Base-by-base conservation (phyloP, 176 grass and related monocot species). In the Oryza meyeriana region DNA sequence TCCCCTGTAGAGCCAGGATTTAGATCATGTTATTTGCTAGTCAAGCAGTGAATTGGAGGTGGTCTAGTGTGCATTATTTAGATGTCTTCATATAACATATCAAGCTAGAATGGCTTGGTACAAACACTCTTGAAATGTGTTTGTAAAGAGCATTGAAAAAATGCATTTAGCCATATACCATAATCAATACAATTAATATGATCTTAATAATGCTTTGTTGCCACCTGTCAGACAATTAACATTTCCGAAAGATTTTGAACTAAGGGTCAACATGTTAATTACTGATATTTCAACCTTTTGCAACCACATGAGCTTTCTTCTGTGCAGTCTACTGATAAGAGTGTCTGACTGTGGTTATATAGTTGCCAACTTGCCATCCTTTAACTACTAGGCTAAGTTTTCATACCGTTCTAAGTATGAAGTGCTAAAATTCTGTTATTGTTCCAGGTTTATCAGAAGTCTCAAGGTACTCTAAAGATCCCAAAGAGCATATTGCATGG, bases 371-470 rank as follows among this genome's bases (percentile, higher is more conserved):
- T 79, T 59, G 22, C 0, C 16, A 62, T 72, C 16, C 18, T 86
- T 76, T 18, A 29, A 31, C 45, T 48, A 20, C 14, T 80, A 40
- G 18, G 55, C 62, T 3, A 71, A 52, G 4, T 77, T 74, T 41
- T 44, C 27, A 11, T n/a, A n/a, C 62, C 12, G 12, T 80, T 80
- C 61, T 17, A 77, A 16, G 72, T 26, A 28, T 71, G 10, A 77
- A 59, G 28, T 69, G 33, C 66, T 81, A 42, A 83, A 10, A 45
- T n/a, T 50, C 41, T 79, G 52, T 81, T 85, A 72, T 62, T 80
- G 34, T 76, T 87, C 45, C 86, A 98, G 95, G 92, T 91, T 88
- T 93, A 82, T 81, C 81, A 90, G 87, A 88, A 95, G 30, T 90
- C 79, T 77, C 90, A 83, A 72, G 88, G 81, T 77, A 90, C 71